Evolutionary conservation across 2,329 filamentous ascomycete species (phyloP), one percentile per base, ranked within the genome.

Genomic region (Fusarium sp.): DNA sequence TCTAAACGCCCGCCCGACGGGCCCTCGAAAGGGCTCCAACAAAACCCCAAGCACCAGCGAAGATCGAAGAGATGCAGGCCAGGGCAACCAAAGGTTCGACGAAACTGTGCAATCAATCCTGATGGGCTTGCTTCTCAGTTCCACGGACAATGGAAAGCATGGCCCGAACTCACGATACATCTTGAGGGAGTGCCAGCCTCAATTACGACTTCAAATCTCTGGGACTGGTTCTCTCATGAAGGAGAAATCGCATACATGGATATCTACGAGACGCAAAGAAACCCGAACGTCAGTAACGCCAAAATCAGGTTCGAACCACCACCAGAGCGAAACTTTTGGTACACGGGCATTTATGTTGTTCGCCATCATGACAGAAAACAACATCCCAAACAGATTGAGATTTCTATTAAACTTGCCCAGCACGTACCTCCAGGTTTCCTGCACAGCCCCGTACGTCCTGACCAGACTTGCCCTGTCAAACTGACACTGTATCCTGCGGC

Each of bases 251-350:
- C 79, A 6, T 86, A 81, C 39, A 87, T 93, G 39, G 88, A 92
- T 18, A 81, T 92, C 3, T 86, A 83, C 14, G 70, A 73, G 7
- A 33, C 58, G 4, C 25, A 41, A 10, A 33, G 35, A 11, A 52
- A 39, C 4, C 20, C 62, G 6, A 55, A 50, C 76, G 82, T 53
- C 66, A 72, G 10, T 70, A 80, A 35, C 81, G 86, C n/a, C 64
- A 81, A 31, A 76, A 79, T 93, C 38, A 83, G 82, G 4, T 92
- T 93, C 68, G 86, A 85, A 77, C 90, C 90, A 1, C 87, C 88
- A 0, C 89, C 90, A 0, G 49, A 74, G 13, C 73, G 73, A 7
- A 76, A 82, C 1, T 91, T 91, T 73, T 91, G 89, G 88, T 72
- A 70, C 4, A 80, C 80, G 14, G 73, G 75, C 1, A 69, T 80